These are phyloP conservation scores for Epichloe baconii DNA, from an alignment of 2,329 filamentous ascomycete species.

Conservation along the genomic window DNA sequence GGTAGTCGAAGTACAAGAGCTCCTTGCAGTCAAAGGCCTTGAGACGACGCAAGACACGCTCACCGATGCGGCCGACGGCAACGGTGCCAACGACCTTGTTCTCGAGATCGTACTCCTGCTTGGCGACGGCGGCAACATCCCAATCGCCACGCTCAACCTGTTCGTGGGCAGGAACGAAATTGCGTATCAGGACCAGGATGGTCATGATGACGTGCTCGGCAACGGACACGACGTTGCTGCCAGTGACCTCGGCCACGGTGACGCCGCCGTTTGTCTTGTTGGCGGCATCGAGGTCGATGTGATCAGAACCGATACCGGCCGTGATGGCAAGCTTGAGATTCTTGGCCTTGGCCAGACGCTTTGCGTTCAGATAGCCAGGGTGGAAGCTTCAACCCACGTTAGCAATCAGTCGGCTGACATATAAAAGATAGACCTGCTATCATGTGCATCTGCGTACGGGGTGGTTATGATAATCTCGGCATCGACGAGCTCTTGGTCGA, in stretches of 20 bases:
- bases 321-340: constrained; percentile 97
- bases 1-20: constrained; percentile 98
- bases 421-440: too few species aligned
- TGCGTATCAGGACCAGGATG: constrained; percentile 88
- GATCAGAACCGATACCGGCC: constrained; percentile 95
- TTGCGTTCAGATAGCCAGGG: constrained; percentile 91
- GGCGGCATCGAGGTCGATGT: constrained; percentile 91
- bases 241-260: constrained; percentile 95
- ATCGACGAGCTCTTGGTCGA: constrained; percentile 91
- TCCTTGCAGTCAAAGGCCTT: constrained; percentile 99
- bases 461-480: constrained; percentile 99
- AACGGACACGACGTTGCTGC: constrained; percentile 96
- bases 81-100: constrained; percentile 96
- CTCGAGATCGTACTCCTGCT: constrained; percentile 98
- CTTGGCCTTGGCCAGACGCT: constrained; percentile 95
- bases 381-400: constrained; percentile 56
- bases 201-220: constrained; percentile 99
- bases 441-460: constrained; percentile 43
- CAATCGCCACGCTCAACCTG: constrained; percentile 80
- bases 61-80: constrained; percentile 91
- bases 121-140: constrained; percentile 90
- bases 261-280: constrained; percentile 98
- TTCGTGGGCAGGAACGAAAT: constrained; percentile 97
- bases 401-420: not conserved
- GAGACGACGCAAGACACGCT: constrained; percentile 90